Evolutionary conservation across 495 filamentous ascomycete genomes (phyloP), one percentile per base, ranked within the genome.

Genomic region (Zalerion maritima): DNA sequence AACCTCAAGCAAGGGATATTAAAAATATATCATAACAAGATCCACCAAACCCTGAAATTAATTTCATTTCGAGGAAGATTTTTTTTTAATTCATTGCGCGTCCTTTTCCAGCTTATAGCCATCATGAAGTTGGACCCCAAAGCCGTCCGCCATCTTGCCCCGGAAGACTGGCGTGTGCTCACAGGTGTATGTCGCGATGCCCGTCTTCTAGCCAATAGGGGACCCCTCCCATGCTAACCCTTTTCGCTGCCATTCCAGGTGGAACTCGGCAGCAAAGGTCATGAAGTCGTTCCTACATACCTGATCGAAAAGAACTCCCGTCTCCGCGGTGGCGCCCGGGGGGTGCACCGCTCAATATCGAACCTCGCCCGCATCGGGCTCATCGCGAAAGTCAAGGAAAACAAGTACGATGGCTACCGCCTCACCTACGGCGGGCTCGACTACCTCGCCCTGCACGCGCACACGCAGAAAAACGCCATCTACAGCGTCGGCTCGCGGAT

Each of bases 401-500:
- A 86, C 26, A 86, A 82, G 55, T 96, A 99, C 54, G 89, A 99
- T 50, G 89, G 89, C 30, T 99, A 99, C 61, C 77, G 89, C 26
- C 73, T 99, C 14, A 91, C 87, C 14, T 96, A 96, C 54, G 89
- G 89, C 39, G 89, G 89, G 2, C 73, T 94, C 21, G 89, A 99
- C 60, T 99, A 99, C 52, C 73, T 96, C 10, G 82, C 89, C 6
- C 68, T 99, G 30, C 77, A 96, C 49, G 73, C 84, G 5, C 78
- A 94, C 55, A 74, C 83, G 12, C 78, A 78, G 44, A 63, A 73
- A 34, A 70, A 73, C 30, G 64, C 60, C 40, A 68, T 94, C 24
- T 94, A 92, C 67, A 85, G 77, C 34, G 81, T 94, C 14, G 89
- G 89, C 28, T 87, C 78, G 57, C 86, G 92, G 46, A 79, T 99